Base-by-base conservation (phyloP, 495 filamentous ascomycete genomes). In the Apodospora peruviana region DNA sequence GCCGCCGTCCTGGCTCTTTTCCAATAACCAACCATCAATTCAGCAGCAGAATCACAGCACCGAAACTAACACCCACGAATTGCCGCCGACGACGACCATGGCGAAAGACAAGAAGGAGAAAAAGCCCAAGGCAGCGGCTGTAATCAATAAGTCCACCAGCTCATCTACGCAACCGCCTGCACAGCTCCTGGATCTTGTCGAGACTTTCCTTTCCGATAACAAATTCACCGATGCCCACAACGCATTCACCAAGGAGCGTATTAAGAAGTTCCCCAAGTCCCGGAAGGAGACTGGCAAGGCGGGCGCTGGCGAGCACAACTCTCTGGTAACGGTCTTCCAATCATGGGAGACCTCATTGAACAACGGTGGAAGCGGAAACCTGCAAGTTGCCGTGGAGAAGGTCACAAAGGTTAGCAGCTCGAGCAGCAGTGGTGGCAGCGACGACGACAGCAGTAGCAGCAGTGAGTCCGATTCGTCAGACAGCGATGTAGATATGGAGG, bases 111-210 rank as follows among this genome's bases (percentile, higher is more conserved):
- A 64, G 56, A 61, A 65, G 48, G 19, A 49, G 29, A 70, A 66
- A 14, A 50, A 57, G 43, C 65, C 61, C 20, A 43, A 43, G 22
- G 7, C 37, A n/a, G 8, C 37, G 34, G 40, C 14, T 12, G 17
- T 34, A 7, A 48, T 22, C 10, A 19, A 27, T 1, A 49, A 51
- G 43, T 22, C 48, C 22, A 40, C 22, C 39, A 39, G 40, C 1
- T 35, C 60, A 36, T 23, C 54, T 39, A 36, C 41, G 20, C 53
- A 68, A 45, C 77, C 77, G 25, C 76, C 84, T 9, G 53, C 75
- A 17, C 75, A 82, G 58, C 66, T 90, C 14, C 59, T 88, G 51
- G 75, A 80, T 35, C 70, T 87, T n/a, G 74, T 90, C 53, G 77
- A 79, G 24, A 67, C 70, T 12, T 89, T 88, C 66, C 73, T 90